phyloP scores from a whole-genome alignment of 2,329 filamentous ascomycete species.

The Cladorrhinum sp. region DNA sequence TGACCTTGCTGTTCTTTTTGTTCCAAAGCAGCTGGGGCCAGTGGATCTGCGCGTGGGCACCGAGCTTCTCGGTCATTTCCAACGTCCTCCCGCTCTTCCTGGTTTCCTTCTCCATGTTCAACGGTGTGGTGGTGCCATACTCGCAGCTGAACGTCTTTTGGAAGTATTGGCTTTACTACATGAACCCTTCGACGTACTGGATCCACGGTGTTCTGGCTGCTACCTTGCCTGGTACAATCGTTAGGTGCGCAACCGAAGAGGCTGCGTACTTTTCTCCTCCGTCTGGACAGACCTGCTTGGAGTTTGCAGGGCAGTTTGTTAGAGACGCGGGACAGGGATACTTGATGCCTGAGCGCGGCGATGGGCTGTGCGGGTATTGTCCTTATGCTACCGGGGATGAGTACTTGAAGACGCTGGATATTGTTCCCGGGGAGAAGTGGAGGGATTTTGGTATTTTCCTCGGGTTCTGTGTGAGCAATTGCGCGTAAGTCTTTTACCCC shows the following conservation, averaged over 20 bases:
- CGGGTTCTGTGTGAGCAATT: constrained; percentile 65
- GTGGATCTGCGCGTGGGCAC: constrained; percentile 81
- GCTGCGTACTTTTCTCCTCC: constrained; percentile 60
- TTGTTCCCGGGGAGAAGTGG: constrained; percentile 62
- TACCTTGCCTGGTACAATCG: constrained; percentile 51
- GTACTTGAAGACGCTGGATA: constrained; percentile 58
- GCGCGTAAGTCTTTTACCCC: constrained; percentile 31
- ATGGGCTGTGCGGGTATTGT: constrained; percentile 69
- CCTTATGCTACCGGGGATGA: constrained; percentile 59
- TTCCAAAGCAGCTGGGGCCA: constrained; percentile 76
- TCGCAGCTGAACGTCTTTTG: constrained; percentile 64
- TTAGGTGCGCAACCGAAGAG: constrained; percentile 55
- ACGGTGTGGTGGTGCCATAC: constrained; percentile 72
- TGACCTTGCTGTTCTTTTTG: constrained; percentile 74
- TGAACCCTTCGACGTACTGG: constrained; percentile 67
- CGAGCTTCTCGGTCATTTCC: constrained; percentile 73
- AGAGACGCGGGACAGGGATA: constrained; percentile 54
- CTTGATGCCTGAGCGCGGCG: constrained; percentile 49
- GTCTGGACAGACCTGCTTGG: constrained; percentile 55
- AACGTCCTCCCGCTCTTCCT: constrained; percentile 75
- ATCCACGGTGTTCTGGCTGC: constrained; percentile 60
- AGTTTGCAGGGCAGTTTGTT: constrained; percentile 56
- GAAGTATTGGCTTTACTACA: constrained; percentile 65
- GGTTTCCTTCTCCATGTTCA: constrained; percentile 71
- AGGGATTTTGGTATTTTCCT: constrained; percentile 63